Base-by-base conservation (phyloP, 1,284 basidiomycete genomes). In the Moesziomyces antarcticus region DNA sequence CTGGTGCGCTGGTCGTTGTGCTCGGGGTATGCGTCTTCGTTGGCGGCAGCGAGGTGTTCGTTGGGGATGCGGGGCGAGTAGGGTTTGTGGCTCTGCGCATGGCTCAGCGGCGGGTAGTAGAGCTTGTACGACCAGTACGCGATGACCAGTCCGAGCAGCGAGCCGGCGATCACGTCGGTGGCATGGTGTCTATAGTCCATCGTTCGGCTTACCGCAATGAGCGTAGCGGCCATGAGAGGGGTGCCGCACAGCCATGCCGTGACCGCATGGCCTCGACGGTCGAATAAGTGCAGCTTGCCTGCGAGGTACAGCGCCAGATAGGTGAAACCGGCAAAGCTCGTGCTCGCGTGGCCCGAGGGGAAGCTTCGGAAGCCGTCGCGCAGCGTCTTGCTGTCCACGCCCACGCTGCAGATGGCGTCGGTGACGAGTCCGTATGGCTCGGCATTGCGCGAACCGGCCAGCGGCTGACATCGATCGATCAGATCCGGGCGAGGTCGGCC, bases 331-430 rank as follows among this genome's bases (percentile, higher is more conserved):
- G 94, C 93, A 81, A 95, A 98, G 0, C 93, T 92, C 53, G 95
- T 92, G 79, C 92, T 93, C 1, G 93, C 90, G 85, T 98, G 96
- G 0, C 96, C 96, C 51, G 92, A 94, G 5, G 93, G 93, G 85
- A 99, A 97, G 81, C 92, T 94, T 77, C 93, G 89, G 87, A 94
- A 98, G 0, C 95, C 95, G 50, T 78, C 77, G 3, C 50, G 47
- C 20, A 84, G 52, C 6, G 37, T 58, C 47, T 56, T 54, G 24
- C 54, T 41, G 37, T 49, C n/a, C 1, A 66, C 43, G 2, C 55
- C 45, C n/a, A 75, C 75, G 13, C 92, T 93, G 85, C 96, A 99
- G 56, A 97, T 91, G 1, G 88, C 87, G 54, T 88, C 89, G 3
- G 88, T 91, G 0, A 90, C 90, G 11, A 98, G 87, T 0, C 92